A percentile compares a stretch with the other conserved stretches of the same genome.
phyloP scores from a whole-genome alignment of 345 rosid genomes.

The Salix purpurea region DNA sequence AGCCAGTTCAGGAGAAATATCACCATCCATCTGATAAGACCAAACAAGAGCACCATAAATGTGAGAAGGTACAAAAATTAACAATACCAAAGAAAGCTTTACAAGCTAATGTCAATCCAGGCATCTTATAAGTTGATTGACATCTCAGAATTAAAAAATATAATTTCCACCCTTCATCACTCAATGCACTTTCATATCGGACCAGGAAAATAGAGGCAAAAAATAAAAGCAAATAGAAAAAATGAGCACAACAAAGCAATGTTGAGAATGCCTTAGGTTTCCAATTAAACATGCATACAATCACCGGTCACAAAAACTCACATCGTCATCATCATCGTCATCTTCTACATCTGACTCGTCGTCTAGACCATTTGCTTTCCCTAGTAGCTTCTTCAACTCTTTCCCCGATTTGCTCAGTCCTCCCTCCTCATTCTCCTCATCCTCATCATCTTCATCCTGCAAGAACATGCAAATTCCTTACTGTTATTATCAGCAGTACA shows the following conservation, averaged over 20 bases:
- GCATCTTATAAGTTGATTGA: background rate
- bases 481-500: background rate
- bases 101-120: background rate
- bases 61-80: background rate
- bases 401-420: constrained; percentile 91
- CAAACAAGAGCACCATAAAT: background rate
- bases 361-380: constrained; percentile 57
- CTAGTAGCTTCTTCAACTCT: constrained; percentile 88
- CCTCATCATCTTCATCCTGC: constrained; percentile 89
- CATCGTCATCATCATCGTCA: constrained; percentile 64
- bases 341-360: constrained; percentile 88
- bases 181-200: background rate
- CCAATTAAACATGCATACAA: background rate
- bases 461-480: background rate
- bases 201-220: background rate
- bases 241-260: background rate
- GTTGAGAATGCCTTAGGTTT: background rate
- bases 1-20: constrained; percentile 47
- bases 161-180: background rate
- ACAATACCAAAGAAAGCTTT: background rate
- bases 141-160: background rate
- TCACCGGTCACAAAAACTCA: constrained; percentile 34
- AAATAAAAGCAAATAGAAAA: background rate
- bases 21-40: constrained; percentile 63
- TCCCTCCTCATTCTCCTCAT: constrained; percentile 80